These are phyloP conservation scores for Fusarium clavum DNA, from an alignment of 2,329 filamentous ascomycete genomes.

Conservation along the genomic window DNA sequence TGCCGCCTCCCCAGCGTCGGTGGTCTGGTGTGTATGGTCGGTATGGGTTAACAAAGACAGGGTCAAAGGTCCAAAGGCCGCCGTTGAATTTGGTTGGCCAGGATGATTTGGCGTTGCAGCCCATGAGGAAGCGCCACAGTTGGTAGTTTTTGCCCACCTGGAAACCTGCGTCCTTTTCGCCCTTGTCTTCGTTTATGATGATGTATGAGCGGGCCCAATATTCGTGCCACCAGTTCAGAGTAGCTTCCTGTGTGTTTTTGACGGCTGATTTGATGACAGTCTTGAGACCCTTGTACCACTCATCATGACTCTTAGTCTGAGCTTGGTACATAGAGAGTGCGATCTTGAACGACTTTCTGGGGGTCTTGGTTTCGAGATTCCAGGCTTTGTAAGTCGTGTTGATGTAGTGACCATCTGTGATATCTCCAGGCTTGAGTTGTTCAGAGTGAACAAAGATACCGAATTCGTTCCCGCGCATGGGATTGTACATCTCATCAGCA, in stretches of 20 bases:
- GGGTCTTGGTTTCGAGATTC: background rate
- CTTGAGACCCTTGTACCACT: slow-evolving; percentile 14
- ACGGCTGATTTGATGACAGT: background rate
- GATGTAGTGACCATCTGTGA: slow-evolving; percentile 1
- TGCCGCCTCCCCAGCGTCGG: background rate
- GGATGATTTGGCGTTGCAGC: slow-evolving; percentile 1
- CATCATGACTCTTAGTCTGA: background rate
- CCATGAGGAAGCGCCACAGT: slow-evolving; percentile 20
- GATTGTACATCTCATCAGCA: slow-evolving; percentile 4
- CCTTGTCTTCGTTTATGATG: slow-evolving; percentile 4
- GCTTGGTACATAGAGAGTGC: background rate
- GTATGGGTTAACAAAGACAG: background rate
- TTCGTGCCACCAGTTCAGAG: slow-evolving; percentile 5
- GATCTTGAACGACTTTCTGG: background rate
- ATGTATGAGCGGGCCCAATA: slow-evolving; percentile 11
- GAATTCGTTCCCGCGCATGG: slow-evolving; percentile 14
- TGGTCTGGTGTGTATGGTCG: slow-evolving; percentile 13
- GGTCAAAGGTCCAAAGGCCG: slow-evolving; percentile 18
- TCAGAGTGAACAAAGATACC: slow-evolving; percentile 15
- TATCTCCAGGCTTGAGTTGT: background rate
- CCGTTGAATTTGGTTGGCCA: slow-evolving; percentile 21
- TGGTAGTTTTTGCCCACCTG: slow-evolving; percentile 18
- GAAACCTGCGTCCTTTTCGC: background rate
- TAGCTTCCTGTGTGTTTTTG: background rate
- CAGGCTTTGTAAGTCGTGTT: slow-evolving; percentile 16